Evolutionary conservation across 208 protist species (phyloP).

Genomic region (Hexamita inflata): DNA sequence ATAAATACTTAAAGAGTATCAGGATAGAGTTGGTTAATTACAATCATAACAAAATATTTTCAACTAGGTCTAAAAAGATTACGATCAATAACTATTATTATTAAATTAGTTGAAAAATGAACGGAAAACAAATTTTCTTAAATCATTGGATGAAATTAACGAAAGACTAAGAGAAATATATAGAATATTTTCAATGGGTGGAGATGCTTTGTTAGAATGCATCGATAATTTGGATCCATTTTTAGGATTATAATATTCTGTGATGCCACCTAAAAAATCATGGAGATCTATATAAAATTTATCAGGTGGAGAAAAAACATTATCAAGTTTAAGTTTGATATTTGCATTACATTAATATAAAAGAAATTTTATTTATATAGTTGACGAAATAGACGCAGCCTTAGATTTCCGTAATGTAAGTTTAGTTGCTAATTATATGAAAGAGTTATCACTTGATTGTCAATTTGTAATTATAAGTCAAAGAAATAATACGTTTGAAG

Average conservation of each 20-base stretch:
- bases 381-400: conserved; percentile 99
- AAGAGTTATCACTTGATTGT: conserved; percentile 82
- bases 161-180: conserved; percentile 95
- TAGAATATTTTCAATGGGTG: conserved; percentile 59
- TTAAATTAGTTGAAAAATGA: conserved; percentile 4
- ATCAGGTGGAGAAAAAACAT: conserved; percentile 96
- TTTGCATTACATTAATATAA: conserved; percentile 99
- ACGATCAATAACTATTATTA: not conserved
- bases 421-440: conserved; percentile 93
- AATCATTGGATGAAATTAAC: conserved; percentile 83
- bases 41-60: too few relatives aligned
- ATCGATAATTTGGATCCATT: conserved; percentile 66
- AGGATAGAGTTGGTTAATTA: too few relatives aligned
- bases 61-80: too few relatives aligned
- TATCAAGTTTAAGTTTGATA: conserved; percentile 44
- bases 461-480: conserved; percentile 99
- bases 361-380: conserved; percentile 98
- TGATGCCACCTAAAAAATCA: conserved; percentile 95
- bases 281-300: conserved; percentile 99
- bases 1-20: too few relatives aligned
- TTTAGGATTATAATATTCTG: conserved; percentile 58
- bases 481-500: conserved; percentile 61
- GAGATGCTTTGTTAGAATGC: conserved; percentile 98
- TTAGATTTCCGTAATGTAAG: conserved; percentile 96
- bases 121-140: conserved; percentile 83